Conservation (phyloP, 2,329 filamentous ascomycete species). For the Fusarium verticillioides region DNA sequence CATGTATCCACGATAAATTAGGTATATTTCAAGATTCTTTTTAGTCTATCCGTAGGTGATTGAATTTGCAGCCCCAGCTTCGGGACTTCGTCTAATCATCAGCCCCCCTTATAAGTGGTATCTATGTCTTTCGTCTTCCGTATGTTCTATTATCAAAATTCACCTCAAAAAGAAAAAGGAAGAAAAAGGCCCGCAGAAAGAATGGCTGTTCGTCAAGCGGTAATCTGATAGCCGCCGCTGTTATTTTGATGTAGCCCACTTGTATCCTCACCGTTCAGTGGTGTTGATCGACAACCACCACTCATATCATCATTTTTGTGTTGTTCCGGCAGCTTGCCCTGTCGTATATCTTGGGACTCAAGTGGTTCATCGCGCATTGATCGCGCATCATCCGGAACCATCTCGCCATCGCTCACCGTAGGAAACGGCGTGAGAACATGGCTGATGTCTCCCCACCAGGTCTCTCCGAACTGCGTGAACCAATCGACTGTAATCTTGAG, state of each 20-base stretch:
- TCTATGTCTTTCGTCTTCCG: conserved; percentile 21
- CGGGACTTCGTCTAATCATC: conserved; percentile 17
- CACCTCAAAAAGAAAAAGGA: background rate
- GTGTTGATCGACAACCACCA: conserved; percentile 14
- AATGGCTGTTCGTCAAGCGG: conserved; percentile 15
- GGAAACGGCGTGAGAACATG: conserved; percentile 76
- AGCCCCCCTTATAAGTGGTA: conserved; percentile 30
- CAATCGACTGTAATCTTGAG: conserved; percentile 73
- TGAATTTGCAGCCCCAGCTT: background rate
- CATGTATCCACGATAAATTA: background rate
- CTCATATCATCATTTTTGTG: conserved; percentile 20
- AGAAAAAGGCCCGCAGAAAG: background rate
- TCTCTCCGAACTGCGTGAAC: conserved; percentile 73
- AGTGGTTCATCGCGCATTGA: conserved; percentile 50
- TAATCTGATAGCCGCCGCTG: conserved; percentile 12
- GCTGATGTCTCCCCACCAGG: conserved; percentile 79
- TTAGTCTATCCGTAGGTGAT: background rate
- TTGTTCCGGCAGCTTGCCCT: conserved; percentile 22
- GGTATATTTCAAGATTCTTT: background rate
- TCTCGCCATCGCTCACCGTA: conserved; percentile 65
- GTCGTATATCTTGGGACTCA: conserved; percentile 36
- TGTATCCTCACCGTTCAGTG: conserved; percentile 14
- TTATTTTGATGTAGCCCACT: conserved; percentile 9
- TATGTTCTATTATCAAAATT: conserved; percentile 7
- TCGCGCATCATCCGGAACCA: conserved; percentile 61